These are phyloP conservation scores for Eucalyptus regnans DNA, from an alignment of 345 rosid species.

Conservation along the genomic window DNA sequence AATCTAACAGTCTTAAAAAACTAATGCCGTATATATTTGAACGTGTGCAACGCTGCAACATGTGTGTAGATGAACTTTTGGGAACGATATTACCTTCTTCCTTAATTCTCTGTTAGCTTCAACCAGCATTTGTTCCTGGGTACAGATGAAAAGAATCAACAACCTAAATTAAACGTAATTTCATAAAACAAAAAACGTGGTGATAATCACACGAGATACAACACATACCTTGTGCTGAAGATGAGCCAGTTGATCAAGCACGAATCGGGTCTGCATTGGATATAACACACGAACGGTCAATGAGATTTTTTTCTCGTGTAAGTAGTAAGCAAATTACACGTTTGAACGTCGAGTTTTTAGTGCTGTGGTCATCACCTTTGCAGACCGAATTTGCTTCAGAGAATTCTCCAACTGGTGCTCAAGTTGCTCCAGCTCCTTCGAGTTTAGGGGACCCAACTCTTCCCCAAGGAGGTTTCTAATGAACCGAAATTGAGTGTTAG, in stretches of 20 bases:
- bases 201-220: neutral
- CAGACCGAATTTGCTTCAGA: constrained; percentile 63
- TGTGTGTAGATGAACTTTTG: neutral
- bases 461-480: constrained; percentile 80
- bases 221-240: constrained; percentile 36
- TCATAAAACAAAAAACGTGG: neutral
- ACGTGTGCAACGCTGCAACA: neutral
- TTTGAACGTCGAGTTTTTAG: neutral
- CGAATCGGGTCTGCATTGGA: constrained; percentile 27
- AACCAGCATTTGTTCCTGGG: constrained; percentile 32
- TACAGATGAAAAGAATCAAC: neutral
- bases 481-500: neutral
- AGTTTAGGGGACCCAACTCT: constrained; percentile 46
- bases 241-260: constrained; percentile 33
- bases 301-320: neutral
- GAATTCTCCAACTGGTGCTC: constrained; percentile 69
- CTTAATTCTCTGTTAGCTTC: constrained; percentile 29
- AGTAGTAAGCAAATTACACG: neutral
- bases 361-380: constrained; percentile 29
- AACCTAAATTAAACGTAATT: neutral
- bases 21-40: neutral
- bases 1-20: neutral
- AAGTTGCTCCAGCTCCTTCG: constrained; percentile 74
- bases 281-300: neutral
- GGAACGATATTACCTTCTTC: constrained; percentile 22